A percentile compares a stretch with the other conserved stretches of the same genome.
These are phyloP conservation scores for Quercus ilex DNA, from an alignment of 306 rosid species.

Conservation along the genomic window DNA sequence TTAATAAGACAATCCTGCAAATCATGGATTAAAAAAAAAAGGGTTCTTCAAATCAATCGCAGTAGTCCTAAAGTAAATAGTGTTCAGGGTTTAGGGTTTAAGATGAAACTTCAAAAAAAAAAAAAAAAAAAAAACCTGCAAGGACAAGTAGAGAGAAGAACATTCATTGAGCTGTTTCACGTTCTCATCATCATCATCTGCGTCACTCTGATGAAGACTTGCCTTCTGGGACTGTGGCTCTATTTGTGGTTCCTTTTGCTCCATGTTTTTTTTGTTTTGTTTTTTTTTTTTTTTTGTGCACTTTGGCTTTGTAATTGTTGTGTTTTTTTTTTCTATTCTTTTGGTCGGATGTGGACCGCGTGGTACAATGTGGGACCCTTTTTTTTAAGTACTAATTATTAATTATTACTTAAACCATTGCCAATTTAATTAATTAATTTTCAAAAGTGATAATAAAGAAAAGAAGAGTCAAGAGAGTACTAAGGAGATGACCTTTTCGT, in stretches of 20 bases:
- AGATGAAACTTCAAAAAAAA: background rate
- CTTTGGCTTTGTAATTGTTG: background rate
- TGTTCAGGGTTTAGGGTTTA: conserved; percentile 44
- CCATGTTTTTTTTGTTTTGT: conserved; percentile 17
- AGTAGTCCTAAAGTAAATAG: background rate
- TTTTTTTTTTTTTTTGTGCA: background rate
- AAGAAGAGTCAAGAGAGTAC: too few species aligned
- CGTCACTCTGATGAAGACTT: conserved; percentile 47
- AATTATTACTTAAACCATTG: too few species aligned
- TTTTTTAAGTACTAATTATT: too few species aligned
- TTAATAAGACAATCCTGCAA: conserved; percentile 73
- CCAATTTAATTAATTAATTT: too few species aligned
- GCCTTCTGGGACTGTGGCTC: conserved; percentile 14
- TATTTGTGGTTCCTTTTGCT: background rate
- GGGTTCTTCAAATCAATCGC: background rate
- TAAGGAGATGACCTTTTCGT: too few species aligned
- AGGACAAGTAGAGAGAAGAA: conserved; percentile 56
- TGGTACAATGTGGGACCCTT: too few species aligned
- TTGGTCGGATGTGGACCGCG: too few species aligned
- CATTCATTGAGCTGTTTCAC: conserved; percentile 79
- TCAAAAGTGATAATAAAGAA: too few species aligned
- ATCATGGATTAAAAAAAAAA: background rate
- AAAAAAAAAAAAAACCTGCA: conserved; percentile 50
- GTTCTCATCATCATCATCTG: conserved; percentile 72
- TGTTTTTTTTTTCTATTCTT: background rate